phyloP scores from a whole-genome alignment of 495 filamentous ascomycete genomes.

The Podospora didyma region DNA sequence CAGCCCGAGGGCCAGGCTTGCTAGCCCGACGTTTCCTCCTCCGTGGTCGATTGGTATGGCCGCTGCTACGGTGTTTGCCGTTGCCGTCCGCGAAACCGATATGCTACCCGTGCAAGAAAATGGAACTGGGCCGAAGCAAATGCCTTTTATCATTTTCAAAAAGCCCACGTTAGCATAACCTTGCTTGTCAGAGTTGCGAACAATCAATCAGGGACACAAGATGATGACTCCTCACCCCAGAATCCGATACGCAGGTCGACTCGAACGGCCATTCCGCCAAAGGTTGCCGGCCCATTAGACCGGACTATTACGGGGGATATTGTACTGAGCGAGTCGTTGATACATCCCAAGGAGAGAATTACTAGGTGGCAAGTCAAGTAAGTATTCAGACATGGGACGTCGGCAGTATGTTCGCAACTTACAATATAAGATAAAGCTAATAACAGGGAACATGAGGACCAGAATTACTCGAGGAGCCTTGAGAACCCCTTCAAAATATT shows the following conservation, averaged over 20 bases:
- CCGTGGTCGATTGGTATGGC: constrained; percentile 9
- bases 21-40: constrained; percentile 17
- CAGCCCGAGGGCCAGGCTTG: constrained; percentile 14
- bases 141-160: constrained; percentile 8
- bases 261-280: constrained; percentile 9
- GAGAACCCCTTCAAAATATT: constrained; percentile 13
- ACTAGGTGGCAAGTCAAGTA: constrained; percentile 4
- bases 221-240: constrained; percentile 9
- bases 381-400: too few relatives aligned
- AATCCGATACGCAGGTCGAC: constrained; percentile 25
- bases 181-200: neutral
- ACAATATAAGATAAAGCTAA: constrained; percentile 22
- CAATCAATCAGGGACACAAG: too few relatives aligned
- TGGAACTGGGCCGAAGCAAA: constrained; percentile 23
- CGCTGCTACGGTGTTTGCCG: constrained; percentile 6
- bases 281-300: constrained; percentile 11
- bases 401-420: neutral
- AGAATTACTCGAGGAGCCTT: constrained; percentile 24
- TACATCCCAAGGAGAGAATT: constrained; percentile 19
- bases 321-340: constrained; percentile 13
- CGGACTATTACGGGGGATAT: constrained; percentile 17
- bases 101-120: constrained; percentile 15
- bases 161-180: neutral
- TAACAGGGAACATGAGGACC: constrained; percentile 16
- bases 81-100: constrained; percentile 1